Evolutionary conservation across 768 basidiomycete genomes (phyloP).

Genomic region (Lentinula sp.): DNA sequence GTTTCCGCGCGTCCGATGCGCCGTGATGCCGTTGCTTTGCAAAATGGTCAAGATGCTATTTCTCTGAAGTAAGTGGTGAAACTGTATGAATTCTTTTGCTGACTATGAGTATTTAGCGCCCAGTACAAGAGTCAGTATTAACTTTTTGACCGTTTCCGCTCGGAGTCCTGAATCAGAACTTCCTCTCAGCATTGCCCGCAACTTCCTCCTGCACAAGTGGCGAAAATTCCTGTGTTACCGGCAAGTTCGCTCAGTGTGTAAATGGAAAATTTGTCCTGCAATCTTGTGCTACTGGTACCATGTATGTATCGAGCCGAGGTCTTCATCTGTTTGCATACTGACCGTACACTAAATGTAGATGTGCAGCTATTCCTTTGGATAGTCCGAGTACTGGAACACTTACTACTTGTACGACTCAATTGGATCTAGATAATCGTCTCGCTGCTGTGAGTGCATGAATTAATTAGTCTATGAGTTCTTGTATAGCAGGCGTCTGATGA

Average conservation of each 20-base stretch:
- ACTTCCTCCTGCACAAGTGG: constrained; percentile 29
- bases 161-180: constrained; percentile 11
- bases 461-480: not conserved
- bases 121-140: constrained; percentile 8
- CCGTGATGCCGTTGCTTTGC: constrained; percentile 19
- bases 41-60: constrained; percentile 18
- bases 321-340: not conserved
- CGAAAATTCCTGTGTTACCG: constrained; percentile 42
- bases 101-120: not conserved
- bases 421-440: constrained; percentile 42
- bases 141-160: not conserved
- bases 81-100: not conserved
- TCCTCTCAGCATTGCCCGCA: constrained; percentile 27
- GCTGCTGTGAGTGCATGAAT: constrained; percentile 26
- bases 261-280: constrained; percentile 34
- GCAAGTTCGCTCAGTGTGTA: constrained; percentile 52
- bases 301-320: constrained; percentile 15
- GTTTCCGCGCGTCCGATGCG: constrained; percentile 31
- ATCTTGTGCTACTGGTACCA: constrained; percentile 28
- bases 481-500: not conserved
- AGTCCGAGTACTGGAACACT: constrained; percentile 39
- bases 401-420: constrained; percentile 45
- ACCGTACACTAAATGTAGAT: constrained; percentile 19
- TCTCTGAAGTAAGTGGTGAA: constrained; percentile 28
- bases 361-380: constrained; percentile 47